Evolutionary conservation across 768 basidiomycete genomes (phyloP), one percentile per base, ranked within the genome.

Genomic region (Kwoniella botswanensis): DNA sequence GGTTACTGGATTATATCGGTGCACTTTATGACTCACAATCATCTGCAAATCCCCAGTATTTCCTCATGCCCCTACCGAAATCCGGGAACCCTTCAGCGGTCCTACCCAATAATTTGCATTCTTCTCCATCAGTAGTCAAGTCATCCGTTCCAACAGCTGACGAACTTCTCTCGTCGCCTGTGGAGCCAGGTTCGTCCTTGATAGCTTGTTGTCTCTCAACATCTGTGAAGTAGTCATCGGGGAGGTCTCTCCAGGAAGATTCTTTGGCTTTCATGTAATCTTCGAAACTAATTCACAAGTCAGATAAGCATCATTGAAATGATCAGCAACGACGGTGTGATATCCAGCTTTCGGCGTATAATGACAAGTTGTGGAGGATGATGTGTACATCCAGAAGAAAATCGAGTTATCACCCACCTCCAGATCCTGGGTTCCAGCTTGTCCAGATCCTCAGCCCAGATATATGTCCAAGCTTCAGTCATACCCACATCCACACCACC

Each of bases 231-330:
- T 55, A 76, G 29, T 82, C 75, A 9, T 52, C 66, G 3, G 76
- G 83, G 10, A 62, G 46, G 4, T 88, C 88, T 50, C 91, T 86
- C 93, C 94, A 95, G 68, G 90, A 90, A 87, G 88, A 88, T 2
- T 92, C 90, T 73, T 89, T 91, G 41, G 91, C 87, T 76, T 84
- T 83, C 41, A 96, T 86, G 77, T 97, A 97, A 3, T 89, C 88
- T n/a, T 89, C 88, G 77, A 91, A 94, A 0, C 89, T 82, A 56
- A 2, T 35, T 6, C 22, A 53, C 10, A 12, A 15, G 3, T 13
- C 24, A 12, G 11, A 55, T 9, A 12, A 24, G 21, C 11, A 56
- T 73, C 17, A 68, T 56, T 44, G 29, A 11, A 52, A 35, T 35
- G 35, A 35, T 35, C 35, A 35, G 35, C 35, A 35, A 35, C 35